Evolutionary conservation across 805 yeast genomes (phyloP), one percentile per base, ranked within the genome.

Genomic region (Cyberlindnera maclurae): DNA sequence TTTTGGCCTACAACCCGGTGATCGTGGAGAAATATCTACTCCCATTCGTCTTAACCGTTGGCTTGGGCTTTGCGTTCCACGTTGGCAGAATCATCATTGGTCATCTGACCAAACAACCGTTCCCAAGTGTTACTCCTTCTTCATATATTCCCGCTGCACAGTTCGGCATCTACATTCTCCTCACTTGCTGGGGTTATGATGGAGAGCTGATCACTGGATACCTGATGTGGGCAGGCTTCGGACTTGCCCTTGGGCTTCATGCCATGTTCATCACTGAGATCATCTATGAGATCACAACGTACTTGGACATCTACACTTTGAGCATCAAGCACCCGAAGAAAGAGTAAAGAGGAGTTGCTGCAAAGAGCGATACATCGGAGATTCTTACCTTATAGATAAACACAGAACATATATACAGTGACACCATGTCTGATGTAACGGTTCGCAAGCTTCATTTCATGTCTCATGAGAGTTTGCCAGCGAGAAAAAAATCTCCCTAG

Each of bases 71-170:
- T 48, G 96, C 97, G 1, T 82, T 84, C 53, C 68, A 77, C 4
- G 97, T 90, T n/a, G 97, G 97, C 4, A 75, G 93, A 56, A 86
- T 89, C 45, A 89, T 89, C 52, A 68, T 82, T 40, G 89, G 86
- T 3, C 97, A 89, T 59, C 73, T 90, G 49, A 85, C 96, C 1
- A 63, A 72, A 36, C 95, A 84, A 58, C 62, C 65, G 12, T 88
- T 84, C 68, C 97, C 97, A 34, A 62, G 67, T 56, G 51, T 73
- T 46, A 83, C 86, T 36, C 68, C 83, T 24, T 84, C 95, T 32
- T 75, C 78, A 67, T 68, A 75, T 28, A 67, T 86, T 42, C 83
- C 96, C 50, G 5, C 66, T 18, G 45, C 61, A 16, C 79, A 87
- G 63, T 46, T 70, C 36, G 29, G 63, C 32, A 35, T 45, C 34